Percentiles rank a stretch among this genome's conserved stretches.
Conservation (phyloP, 345 rosid genomes). For the Syzygium aqueum region DNA sequence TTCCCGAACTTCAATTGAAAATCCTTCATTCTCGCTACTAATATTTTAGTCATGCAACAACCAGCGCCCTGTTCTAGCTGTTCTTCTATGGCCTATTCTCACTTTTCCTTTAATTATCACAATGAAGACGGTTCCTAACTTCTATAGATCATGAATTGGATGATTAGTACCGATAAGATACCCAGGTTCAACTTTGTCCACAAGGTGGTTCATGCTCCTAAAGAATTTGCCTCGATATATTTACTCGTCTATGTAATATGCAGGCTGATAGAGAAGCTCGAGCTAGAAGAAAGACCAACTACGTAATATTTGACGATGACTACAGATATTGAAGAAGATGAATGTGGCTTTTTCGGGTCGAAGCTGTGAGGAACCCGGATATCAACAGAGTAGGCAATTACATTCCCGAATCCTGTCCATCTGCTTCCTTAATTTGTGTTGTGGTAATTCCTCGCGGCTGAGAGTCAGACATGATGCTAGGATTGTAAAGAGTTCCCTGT, state of each 20-base stretch:
- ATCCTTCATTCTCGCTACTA: neutral
- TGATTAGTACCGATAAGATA: neutral
- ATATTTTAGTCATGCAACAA: too few species aligned
- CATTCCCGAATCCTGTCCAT: neutral
- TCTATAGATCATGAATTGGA: neutral
- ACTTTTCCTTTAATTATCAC: neutral
- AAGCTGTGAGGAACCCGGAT: neutral
- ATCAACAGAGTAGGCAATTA: neutral
- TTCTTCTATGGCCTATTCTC: neutral
- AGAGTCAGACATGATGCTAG: neutral
- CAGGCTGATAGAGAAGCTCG: constrained; percentile 71
- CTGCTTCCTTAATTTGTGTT: neutral
- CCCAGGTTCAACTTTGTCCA: neutral
- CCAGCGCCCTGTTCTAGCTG: neutral
- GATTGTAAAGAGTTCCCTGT: neutral
- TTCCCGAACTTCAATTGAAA: neutral
- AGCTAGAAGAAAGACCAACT: constrained; percentile 42
- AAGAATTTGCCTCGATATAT: neutral
- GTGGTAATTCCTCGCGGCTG: neutral
- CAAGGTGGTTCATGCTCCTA: neutral
- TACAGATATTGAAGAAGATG: constrained; percentile 38
- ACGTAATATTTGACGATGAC: constrained; percentile 78
- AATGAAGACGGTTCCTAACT: neutral
- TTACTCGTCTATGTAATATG: neutral
- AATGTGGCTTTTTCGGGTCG: neutral